Percentiles rank a stretch among this genome's conserved stretches.
Conservation (phyloP, 345 rosid species). For the Salix koriyanagi region DNA sequence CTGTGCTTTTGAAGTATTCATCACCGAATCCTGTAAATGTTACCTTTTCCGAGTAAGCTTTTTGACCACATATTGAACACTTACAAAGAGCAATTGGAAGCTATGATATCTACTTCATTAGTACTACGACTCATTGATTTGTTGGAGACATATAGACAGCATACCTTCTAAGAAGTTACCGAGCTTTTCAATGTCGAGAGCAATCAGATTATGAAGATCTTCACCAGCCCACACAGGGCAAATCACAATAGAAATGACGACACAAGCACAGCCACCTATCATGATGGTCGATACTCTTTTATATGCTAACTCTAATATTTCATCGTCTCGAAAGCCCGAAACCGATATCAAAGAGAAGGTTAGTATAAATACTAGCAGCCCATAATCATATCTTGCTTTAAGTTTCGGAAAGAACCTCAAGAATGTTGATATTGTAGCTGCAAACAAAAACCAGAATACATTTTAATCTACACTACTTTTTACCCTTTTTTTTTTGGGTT, state of each 20-base stretch:
- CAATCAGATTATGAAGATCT: conserved; percentile 35
- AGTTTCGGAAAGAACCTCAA: conserved; percentile 64
- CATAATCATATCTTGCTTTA: conserved; percentile 84
- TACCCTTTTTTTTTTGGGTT: not conserved
- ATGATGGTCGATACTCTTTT: conserved; percentile 57
- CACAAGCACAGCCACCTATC: conserved; percentile 51
- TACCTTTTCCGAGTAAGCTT: not conserved
- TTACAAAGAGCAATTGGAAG: not conserved
- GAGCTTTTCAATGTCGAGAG: conserved; percentile 30
- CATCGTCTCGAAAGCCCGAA: conserved; percentile 56
- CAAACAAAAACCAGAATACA: not conserved
- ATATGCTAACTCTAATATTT: conserved; percentile 49
- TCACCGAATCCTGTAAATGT: conserved; percentile 52
- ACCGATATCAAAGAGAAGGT: conserved; percentile 71
- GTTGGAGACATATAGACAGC: not conserved
- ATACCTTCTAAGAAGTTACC: conserved; percentile 35
- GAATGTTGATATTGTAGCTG: conserved; percentile 63
- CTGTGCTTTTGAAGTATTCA: conserved; percentile 36
- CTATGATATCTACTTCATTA: not conserved
- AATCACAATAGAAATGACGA: conserved; percentile 18
- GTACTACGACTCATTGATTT: not conserved
- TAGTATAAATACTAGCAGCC: conserved; percentile 63
- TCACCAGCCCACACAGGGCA: conserved; percentile 42
- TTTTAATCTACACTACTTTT: not conserved
- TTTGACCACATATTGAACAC: not conserved